Percentiles rank a stretch among this genome's conserved stretches.
Conservation (phyloP, 2,329 filamentous ascomycete genomes). For the Penicillium sp. region DNA sequence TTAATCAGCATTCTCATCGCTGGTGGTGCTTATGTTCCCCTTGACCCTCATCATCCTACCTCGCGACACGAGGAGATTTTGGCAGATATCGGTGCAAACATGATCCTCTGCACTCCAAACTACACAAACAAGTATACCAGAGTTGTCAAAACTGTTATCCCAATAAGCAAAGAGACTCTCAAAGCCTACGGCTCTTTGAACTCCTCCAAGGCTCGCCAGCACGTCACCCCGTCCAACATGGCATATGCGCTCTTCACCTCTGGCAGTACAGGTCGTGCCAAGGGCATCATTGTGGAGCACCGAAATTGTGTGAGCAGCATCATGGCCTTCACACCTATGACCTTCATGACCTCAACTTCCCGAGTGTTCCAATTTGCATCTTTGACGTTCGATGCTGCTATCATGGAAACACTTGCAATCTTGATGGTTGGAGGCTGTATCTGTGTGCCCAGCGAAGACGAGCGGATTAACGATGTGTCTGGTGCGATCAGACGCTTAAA, state of each 20-base stretch:
- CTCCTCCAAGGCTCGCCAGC: background rate
- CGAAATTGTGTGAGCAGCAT: constrained; percentile 33
- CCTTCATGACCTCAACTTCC: constrained; percentile 24
- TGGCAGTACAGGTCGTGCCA: constrained; percentile 39
- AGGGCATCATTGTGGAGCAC: constrained; percentile 40
- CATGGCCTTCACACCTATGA: constrained; percentile 30
- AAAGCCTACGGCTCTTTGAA: constrained; percentile 26
- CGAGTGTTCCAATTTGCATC: constrained; percentile 47
- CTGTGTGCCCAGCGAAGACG: constrained; percentile 49
- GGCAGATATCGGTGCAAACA: constrained; percentile 30
- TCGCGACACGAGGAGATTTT: constrained; percentile 36
- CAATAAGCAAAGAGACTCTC: constrained; percentile 34
- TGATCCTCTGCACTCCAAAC: constrained; percentile 35
- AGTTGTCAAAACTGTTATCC: constrained; percentile 31
- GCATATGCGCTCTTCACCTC: constrained; percentile 40
- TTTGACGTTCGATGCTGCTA: constrained; percentile 47
- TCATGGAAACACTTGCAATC: constrained; percentile 41
- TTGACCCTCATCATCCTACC: constrained; percentile 37
- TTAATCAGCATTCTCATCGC: constrained; percentile 35
- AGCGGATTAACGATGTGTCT: constrained; percentile 49
- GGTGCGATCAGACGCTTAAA: constrained; percentile 51
- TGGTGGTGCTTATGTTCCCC: constrained; percentile 35
- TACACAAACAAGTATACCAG: constrained; percentile 31
- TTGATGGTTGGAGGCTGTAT: constrained; percentile 47
- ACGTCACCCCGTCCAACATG: constrained; percentile 27